Base-by-base conservation (phyloP, 106 monocot species). In the Dendrobium huoshanense region DNA sequence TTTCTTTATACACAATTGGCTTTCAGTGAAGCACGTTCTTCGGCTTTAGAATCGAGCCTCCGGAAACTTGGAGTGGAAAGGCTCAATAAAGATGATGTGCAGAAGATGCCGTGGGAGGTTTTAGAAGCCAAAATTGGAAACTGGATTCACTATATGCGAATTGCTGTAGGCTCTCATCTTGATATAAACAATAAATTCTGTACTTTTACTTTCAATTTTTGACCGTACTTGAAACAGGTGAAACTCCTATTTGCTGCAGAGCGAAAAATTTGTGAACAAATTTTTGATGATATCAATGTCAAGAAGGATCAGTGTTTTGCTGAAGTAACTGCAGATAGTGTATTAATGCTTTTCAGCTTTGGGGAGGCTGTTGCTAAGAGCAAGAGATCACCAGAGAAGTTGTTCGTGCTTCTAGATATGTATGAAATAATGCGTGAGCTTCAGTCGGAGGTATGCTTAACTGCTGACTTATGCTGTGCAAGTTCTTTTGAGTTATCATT, bases 361-460 rank as follows among this genome's bases (percentile, higher is more conserved):
- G 98, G 98, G 51, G 98, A 98, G 59, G 94, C 98, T 73, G 88
- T 98, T 83, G 98, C 98, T 37, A 92, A 86, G 78, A 95, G 95
- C 77, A 98, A 92, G 88, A 85, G 98, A 33, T 98, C 94, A 43
- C 98, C 98, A 56, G 92, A 98, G 76, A 98, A 94, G 79, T 83
- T 98, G 80, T 98, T 98, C 80, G 98, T 95, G 41, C 91, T 98
- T 84, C 85, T 98, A 37, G 98, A 98, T 81, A 98, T 98, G 98
- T 98, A 92, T 83, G 98, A 98, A 88, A 86, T 92, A 79, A 92
- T 98, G 98, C 92, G 84, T 56, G 94, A 98, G 75, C 92, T 98
- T 88, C 91, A 92, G 77, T 77, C 92, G 40, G 98, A 98, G 89
- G 98, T 98, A 85, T 80, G 67, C 43, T 74, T 41, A 72, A 40